These are phyloP conservation scores for Trypanosoma lewisi DNA, from an alignment of 208 protist species.

Conservation along the genomic window DNA sequence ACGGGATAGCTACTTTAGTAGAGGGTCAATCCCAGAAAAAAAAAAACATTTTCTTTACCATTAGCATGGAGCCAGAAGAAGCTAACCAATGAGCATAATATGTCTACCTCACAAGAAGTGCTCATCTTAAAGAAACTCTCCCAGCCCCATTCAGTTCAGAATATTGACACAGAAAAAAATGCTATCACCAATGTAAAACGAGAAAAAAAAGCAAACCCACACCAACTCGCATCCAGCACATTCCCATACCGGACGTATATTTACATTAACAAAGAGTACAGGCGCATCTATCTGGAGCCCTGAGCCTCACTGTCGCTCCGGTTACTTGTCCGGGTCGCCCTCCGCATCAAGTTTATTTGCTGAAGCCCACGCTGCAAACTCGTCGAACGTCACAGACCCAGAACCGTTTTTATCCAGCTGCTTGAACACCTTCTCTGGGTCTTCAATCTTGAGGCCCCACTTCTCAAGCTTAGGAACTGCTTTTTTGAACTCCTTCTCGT, in stretches of 20 bases:
- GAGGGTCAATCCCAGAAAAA: no score
- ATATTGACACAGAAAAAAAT: no score
- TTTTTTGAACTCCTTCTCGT: constrained; percentile 63
- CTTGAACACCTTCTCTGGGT: constrained; percentile 66
- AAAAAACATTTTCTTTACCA: no score
- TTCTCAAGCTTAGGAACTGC: constrained; percentile 48
- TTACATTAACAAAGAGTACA: not conserved
- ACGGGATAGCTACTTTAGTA: no score
- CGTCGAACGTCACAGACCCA: constrained; percentile 76
- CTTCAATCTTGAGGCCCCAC: constrained; percentile 59
- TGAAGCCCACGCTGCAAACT: constrained; percentile 69
- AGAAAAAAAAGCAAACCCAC: not conserved
- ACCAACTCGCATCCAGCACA: not conserved
- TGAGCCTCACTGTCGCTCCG: not conserved
- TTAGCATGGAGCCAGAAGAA: no score
- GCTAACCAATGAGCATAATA: no score
- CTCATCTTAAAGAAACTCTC: no score
- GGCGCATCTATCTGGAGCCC: not conserved
- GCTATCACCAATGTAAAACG: constrained; percentile 9
- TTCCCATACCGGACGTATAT: constrained; percentile 8
- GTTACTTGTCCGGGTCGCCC: constrained; percentile 46
- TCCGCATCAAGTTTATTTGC: constrained; percentile 56
- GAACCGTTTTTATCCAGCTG: constrained; percentile 66
- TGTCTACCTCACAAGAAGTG: no score
- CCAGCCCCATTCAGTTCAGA: no score